These are phyloP conservation scores for Vitellaria paradoxa DNA, from an alignment of 179 eudicot genomes.

Conservation along the genomic window DNA sequence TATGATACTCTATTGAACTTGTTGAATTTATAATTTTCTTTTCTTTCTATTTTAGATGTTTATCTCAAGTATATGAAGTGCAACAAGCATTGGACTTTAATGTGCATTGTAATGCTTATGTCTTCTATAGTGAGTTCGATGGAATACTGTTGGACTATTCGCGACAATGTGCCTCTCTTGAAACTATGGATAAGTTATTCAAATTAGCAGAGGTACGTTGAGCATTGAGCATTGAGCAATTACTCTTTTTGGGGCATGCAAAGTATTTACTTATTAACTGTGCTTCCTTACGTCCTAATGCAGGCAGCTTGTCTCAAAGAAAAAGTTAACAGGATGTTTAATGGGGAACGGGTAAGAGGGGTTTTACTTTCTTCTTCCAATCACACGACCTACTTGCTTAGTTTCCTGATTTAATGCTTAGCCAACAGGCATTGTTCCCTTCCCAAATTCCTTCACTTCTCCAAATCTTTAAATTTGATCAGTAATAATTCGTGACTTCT, in stretches of 20 bases:
- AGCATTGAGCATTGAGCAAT: background rate
- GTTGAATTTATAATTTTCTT: background rate
- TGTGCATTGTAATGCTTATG: background rate
- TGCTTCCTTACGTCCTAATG: constrained; percentile 23
- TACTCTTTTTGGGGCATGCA: background rate
- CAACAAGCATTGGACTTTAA: background rate
- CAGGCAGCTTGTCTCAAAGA: constrained; percentile 86
- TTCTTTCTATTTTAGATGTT: background rate
- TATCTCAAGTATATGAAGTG: background rate
- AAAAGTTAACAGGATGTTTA: constrained; percentile 75
- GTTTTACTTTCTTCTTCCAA: background rate
- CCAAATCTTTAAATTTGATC: background rate
- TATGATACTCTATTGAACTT: constrained; percentile 35
- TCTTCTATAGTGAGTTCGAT: constrained; percentile 64
- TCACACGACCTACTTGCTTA: background rate
- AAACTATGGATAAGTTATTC: constrained; percentile 69
- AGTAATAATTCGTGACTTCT: background rate
- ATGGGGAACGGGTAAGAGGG: constrained; percentile 80
- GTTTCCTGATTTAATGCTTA: background rate
- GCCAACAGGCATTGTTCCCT: background rate
- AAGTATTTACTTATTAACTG: constrained; percentile 7
- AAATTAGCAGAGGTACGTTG: constrained; percentile 71
- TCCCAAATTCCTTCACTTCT: background rate
- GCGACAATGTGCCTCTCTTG: constrained; percentile 73
- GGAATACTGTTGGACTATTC: constrained; percentile 84